Base-by-base conservation (phyloP, 768 basidiomycete genomes). In the Lepiota brunneoincarnata region DNA sequence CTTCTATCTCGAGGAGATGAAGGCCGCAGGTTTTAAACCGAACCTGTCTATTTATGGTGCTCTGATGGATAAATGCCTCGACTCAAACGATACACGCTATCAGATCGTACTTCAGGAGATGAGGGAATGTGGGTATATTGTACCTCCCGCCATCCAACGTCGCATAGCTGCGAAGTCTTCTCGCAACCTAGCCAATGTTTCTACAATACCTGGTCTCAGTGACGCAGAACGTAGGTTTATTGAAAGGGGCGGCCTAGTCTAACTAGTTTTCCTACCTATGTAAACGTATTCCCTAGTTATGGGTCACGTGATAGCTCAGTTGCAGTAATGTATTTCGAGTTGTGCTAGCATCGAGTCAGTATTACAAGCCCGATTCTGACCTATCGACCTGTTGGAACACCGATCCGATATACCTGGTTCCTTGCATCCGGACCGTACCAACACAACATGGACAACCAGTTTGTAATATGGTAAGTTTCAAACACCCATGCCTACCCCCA, bases 1-100 rank as follows among this genome's bases (percentile, higher is more conserved):
- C 71, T 86, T 84, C 64, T 93, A 91, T 68, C 77, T 96, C 28
- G 91, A 93, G 65, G 87, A 90, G 72, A 91, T 92, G 88, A 93
- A 94, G 67, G 69, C 75, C 0, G 77, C 76, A 34, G 73, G 73
- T 7, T 72, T 82, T 61, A 61, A 72, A n/a, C 90, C 92, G 0
- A 66, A 79, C 9, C 61, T 61, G 21, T 61, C 63, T 1, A 68
- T 86, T 26, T 94, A 94, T 68, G 75, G 79, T 31, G 71, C 72
- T 1, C 69, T 94, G 54, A 69, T 86, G 39, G 72, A 74, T 42
- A 84, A 76, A 60, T 92, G 89, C 60, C 64, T 82, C 12, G 57
- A 63, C 15, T 67, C 68, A 17, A 73, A 73, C 56, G 93, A 95
- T 64, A 60, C 75, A 14, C 81, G 93, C 44, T 83, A 80, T 69